Evolutionary conservation across 1,284 basidiomycete genomes (phyloP).

Genomic region (Ganoderma leucocontextum): DNA sequence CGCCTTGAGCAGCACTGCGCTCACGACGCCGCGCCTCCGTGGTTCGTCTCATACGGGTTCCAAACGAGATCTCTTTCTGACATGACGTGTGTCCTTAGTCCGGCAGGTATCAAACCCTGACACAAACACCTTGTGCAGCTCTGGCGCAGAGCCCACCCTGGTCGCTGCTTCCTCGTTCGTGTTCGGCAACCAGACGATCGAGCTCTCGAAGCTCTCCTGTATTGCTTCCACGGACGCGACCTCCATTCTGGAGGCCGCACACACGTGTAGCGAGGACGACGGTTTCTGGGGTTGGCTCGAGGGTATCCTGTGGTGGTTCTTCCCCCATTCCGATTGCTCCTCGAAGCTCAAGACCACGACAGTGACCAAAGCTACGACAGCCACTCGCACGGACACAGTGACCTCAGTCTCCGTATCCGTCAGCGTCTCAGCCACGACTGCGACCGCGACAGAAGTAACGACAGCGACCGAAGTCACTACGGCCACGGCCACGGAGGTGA

Average conservation of each 20-base stretch:
- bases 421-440: conserved; percentile 14
- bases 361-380: conserved; percentile 10
- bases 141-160: conserved; percentile 12
- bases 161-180: conserved; percentile 5
- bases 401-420: conserved; percentile 14
- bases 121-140: conserved; percentile 16
- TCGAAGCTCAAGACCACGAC: conserved; percentile 4
- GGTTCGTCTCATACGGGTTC: conserved; percentile 15
- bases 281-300: conserved; percentile 20
- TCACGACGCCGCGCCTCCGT: conserved; percentile 24
- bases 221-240: conserved; percentile 1
- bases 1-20: conserved; percentile 19
- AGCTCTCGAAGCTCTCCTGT: conserved; percentile 27
- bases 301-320: conserved; percentile 25
- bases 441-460: conserved; percentile 17
- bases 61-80: not conserved
- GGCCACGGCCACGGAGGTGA: conserved; percentile 13
- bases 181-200: conserved; percentile 14
- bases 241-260: conserved; percentile 8
- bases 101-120: conserved; percentile 21
- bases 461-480: conserved; percentile 19
- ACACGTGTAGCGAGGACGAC: conserved; percentile 3
- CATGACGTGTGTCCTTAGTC: conserved; percentile 10
- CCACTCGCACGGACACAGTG: conserved; percentile 9
- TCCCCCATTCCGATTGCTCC: conserved; percentile 14